These are phyloP conservation scores for Saprolegnia parasitica DNA, from an alignment of 352 stramenopile species.

Conservation along the genomic window DNA sequence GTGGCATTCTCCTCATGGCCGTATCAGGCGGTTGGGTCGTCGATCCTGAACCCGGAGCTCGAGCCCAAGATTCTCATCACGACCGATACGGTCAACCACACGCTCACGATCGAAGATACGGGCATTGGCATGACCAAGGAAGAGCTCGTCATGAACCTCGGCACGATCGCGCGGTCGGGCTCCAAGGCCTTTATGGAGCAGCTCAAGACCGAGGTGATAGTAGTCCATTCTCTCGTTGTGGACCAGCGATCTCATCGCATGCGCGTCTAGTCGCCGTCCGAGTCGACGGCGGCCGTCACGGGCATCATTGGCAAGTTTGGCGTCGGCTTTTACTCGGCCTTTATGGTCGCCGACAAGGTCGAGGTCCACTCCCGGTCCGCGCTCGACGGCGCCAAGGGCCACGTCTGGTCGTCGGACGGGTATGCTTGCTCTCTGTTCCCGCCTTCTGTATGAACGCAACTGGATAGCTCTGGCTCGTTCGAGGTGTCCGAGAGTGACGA, in stretches of 20 bases:
- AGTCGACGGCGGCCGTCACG: slow-evolving; percentile 63
- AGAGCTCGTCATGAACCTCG: slow-evolving; percentile 97
- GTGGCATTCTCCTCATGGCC: slow-evolving; percentile 20
- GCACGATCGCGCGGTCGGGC: slow-evolving; percentile 97
- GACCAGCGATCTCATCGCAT: too few species aligned
- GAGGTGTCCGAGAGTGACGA: slow-evolving; percentile 68
- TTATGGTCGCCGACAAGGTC: slow-evolving; percentile 98
- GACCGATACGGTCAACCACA: slow-evolving; percentile 93
- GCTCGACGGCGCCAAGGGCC: slow-evolving; percentile 40
- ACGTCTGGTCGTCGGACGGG: slow-evolving; percentile 76
- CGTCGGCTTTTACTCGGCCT: slow-evolving; percentile 99
- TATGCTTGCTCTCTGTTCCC: too few species aligned
- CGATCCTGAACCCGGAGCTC: slow-evolving; percentile 71
- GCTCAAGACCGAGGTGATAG: slow-evolving; percentile 80
- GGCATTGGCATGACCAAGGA: slow-evolving; percentile 97
- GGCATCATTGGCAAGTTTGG: slow-evolving; percentile 99
- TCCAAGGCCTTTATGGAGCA: slow-evolving; percentile 96
- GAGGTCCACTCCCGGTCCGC: slow-evolving; percentile 88
- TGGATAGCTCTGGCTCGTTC: slow-evolving; percentile 68
- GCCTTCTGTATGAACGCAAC: too few species aligned
- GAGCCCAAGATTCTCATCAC: slow-evolving; percentile 96
- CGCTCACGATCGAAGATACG: slow-evolving; percentile 97
- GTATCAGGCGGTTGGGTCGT: slow-evolving; percentile 53
- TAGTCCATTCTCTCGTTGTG: too few species aligned
- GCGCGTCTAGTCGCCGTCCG: slow-evolving; percentile 39